These are phyloP conservation scores for Salvia rosmarinus DNA, from an alignment of 257 asterid genomes.

Conservation along the genomic window DNA sequence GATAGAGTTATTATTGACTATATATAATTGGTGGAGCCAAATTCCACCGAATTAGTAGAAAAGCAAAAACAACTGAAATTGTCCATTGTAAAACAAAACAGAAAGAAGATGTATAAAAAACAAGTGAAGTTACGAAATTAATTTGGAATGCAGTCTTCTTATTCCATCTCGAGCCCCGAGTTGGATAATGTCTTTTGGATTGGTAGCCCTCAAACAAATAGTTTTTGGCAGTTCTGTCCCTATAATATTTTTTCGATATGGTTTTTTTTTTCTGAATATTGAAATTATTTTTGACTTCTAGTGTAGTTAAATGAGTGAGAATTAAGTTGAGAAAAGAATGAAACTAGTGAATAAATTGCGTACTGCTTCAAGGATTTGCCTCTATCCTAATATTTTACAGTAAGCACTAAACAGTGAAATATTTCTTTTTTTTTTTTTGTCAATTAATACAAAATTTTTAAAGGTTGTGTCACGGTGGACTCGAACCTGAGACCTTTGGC, in stretches of 20 bases:
- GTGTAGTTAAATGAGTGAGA: not conserved
- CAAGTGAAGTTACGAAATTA: not conserved
- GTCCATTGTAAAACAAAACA: not conserved
- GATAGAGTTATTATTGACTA: too few species aligned
- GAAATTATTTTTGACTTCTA: not conserved
- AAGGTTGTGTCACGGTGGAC: too few species aligned
- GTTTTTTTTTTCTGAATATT: not conserved
- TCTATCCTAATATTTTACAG: too few species aligned
- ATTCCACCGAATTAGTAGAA: too few species aligned
- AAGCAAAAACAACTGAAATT: not conserved
- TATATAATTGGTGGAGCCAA: too few species aligned
- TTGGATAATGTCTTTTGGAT: constrained; percentile 23
- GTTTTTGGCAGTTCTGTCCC: not conserved
- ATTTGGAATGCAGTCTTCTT: not conserved
- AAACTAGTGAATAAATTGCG: too few species aligned
- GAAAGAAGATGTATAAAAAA: not conserved
- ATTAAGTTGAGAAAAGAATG: not conserved
- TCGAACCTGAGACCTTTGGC: too few species aligned
- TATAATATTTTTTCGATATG: not conserved
- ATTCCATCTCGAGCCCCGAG: constrained; percentile 35
- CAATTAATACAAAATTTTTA: too few species aligned
- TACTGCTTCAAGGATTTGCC: too few species aligned
- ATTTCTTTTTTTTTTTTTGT: too few species aligned
- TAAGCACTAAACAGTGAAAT: too few species aligned
- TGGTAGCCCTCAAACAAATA: not conserved